These are phyloP conservation scores for Phlyctochytrium arcticum DNA, from an alignment of 192 early-diverging fungal species.

Conservation along the genomic window DNA sequence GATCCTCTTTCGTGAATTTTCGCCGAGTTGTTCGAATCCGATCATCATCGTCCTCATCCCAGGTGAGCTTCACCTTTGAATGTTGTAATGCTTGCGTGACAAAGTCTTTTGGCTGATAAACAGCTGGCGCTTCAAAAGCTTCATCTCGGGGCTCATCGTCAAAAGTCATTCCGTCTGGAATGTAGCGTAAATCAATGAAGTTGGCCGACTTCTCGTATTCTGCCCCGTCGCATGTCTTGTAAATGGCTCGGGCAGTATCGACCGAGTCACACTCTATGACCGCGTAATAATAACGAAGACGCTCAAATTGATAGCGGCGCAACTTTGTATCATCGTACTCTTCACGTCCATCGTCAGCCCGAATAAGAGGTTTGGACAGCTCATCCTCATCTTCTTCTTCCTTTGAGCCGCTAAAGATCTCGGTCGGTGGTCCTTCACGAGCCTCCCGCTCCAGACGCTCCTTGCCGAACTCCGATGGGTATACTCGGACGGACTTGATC, in stretches of 20 bases:
- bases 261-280: slow-evolving; percentile 90
- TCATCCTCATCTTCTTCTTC: slow-evolving; percentile 37
- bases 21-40: slow-evolving; percentile 73
- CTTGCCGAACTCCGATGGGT: slow-evolving; percentile 86
- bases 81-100: slow-evolving; percentile 80
- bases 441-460: slow-evolving; percentile 68
- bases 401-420: slow-evolving; percentile 62
- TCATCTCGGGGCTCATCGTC: slow-evolving; percentile 57
- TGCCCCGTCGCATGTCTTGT: slow-evolving; percentile 78
- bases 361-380: slow-evolving; percentile 40
- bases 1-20: slow-evolving; percentile 82
- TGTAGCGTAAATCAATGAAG: slow-evolving; percentile 90
- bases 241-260: slow-evolving; percentile 75
- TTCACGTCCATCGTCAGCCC: slow-evolving; percentile 51
- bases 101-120: slow-evolving; percentile 53
- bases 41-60: slow-evolving; percentile 92
- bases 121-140: slow-evolving; percentile 23
- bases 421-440: slow-evolving; percentile 70
- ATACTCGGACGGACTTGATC: slow-evolving; percentile 76
- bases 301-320: slow-evolving; percentile 88
- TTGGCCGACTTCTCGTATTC: slow-evolving; percentile 90
- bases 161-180: slow-evolving; percentile 89
- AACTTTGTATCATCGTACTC: slow-evolving; percentile 81
- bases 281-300: slow-evolving; percentile 89
- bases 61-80: slow-evolving; percentile 89